Base-by-base conservation (phyloP, 495 filamentous ascomycete species). In the Penicillium subrubescens region DNA sequence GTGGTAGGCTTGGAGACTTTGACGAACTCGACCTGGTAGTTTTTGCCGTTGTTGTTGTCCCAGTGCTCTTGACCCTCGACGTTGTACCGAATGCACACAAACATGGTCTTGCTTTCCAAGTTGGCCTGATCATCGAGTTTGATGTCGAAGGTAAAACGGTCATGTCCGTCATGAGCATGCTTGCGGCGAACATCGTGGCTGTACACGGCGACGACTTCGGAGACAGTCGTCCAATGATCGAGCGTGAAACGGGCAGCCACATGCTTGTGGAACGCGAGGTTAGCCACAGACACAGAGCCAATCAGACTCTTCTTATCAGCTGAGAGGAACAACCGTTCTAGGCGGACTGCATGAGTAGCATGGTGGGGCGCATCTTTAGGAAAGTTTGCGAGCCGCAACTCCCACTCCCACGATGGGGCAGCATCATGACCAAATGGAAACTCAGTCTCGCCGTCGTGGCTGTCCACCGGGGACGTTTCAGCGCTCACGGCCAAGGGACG, bases 141-240 rank as follows among this genome's bases (percentile, higher is more conserved):
- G 82, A 99, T 93, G 72, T 85, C 92, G 77, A 99, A 99, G 62
- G 89, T 88, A 77, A 99, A 99, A 25, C 92, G 86, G 73, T 99
- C 95, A 69, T 87, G 90, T 34, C 89, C 88, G 69, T 90, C 85
- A 15, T 88, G 79, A 8, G 72, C 75, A 50, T 91, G 88, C 60
- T 85, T 85, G 43, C 86, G 89, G 12, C 87, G 85, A 35, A 93
- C 84, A 77, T 96, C 91, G 60, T 90, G 85, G 74, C 88, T 90
- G 77, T 86, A 99, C 70, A 97, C 93, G 10, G 93, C 96, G 44
- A 85, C 83, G 4, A 99, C 90, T 73, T 99, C 95, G 2, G 95
- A 99, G 3, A 93, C 94, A 0, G 95, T 99, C 80, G 94, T 96
- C 95, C 95, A 99, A 73, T 94, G 93, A 76, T 99, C 95, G 60